These are phyloP conservation scores for Xerocomellus chrysenteron DNA, from an alignment of 768 basidiomycete genomes.

Conservation along the genomic window DNA sequence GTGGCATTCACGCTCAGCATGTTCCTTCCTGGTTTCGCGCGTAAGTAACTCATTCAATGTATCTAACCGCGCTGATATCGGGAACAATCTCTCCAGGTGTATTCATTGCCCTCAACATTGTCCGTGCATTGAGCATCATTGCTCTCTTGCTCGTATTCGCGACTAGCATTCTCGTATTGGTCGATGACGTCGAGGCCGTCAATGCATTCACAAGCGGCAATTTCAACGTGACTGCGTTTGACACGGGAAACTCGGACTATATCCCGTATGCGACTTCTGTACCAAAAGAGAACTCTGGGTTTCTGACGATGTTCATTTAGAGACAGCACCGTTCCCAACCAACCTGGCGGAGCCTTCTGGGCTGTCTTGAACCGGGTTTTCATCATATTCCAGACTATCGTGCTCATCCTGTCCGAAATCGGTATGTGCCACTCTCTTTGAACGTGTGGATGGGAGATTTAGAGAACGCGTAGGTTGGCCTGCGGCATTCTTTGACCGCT, in stretches of 20 bases:
- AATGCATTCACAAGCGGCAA: constrained; percentile 53
- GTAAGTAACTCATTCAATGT: constrained; percentile 13
- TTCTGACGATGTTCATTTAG: constrained; percentile 24
- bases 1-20: constrained; percentile 11
- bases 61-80: not conserved
- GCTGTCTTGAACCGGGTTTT: constrained; percentile 83
- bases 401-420: constrained; percentile 52
- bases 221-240: constrained; percentile 38
- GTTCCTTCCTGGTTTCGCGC: constrained; percentile 30
- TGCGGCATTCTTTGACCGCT: constrained; percentile 74
- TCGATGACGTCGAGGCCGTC: constrained; percentile 73
- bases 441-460: not conserved
- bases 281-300: not conserved
- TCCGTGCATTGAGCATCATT: constrained; percentile 75
- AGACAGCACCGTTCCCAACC: constrained; percentile 89
- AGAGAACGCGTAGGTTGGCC: constrained; percentile 57
- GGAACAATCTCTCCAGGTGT: constrained; percentile 32
- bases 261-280: constrained; percentile 56
- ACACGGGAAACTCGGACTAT: constrained; percentile 68
- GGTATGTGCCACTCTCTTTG: constrained; percentile 34
- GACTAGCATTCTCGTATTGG: constrained; percentile 70
- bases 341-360: constrained; percentile 91
- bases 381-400: constrained; percentile 76
- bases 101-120: constrained; percentile 76
- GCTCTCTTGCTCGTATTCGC: constrained; percentile 79